Conservation (phyloP, 2,329 filamentous ascomycete species). For the Rhynchosporium graminicola region DNA sequence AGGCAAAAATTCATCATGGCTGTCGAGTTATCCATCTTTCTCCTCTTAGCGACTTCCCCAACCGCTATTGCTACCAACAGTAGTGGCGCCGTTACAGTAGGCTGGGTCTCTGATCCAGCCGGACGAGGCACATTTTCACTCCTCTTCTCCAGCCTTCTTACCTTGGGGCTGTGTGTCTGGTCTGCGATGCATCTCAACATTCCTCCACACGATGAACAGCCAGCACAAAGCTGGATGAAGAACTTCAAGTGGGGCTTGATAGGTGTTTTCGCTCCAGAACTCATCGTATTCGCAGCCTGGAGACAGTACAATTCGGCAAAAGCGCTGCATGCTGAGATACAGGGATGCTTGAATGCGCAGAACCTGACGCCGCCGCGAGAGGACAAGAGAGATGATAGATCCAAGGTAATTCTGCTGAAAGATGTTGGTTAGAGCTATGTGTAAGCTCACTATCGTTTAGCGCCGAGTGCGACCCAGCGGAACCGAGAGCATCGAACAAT, state of each 20-base stretch:
- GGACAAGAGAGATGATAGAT: too few relatives aligned
- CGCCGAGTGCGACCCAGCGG: too few relatives aligned
- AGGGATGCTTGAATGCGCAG: too few relatives aligned
- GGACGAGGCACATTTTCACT: conserved; percentile 41
- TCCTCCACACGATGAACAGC: conserved; percentile 25
- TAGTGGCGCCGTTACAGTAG: background rate
- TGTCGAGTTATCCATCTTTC: too few relatives aligned
- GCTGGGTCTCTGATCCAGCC: conserved; percentile 31
- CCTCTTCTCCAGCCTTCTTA: conserved; percentile 41
- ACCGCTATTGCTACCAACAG: background rate
- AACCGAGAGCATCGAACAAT: too few relatives aligned
- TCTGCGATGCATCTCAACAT: conserved; percentile 45
- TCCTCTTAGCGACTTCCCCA: too few relatives aligned
- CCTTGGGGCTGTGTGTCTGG: conserved; percentile 43
- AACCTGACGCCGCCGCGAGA: too few relatives aligned
- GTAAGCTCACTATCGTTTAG: too few relatives aligned
- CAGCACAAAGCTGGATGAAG: conserved; percentile 18
- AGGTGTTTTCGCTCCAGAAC: conserved; percentile 40
- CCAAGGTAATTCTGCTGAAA: too few relatives aligned
- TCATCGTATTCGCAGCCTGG: conserved; percentile 39
- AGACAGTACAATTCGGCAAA: conserved; percentile 16
- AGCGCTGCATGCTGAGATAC: too few relatives aligned
- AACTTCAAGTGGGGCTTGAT: conserved; percentile 40
- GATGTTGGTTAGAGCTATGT: too few relatives aligned
- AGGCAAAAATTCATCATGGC: too few relatives aligned